Evolutionary conservation across 768 basidiomycete species (phyloP).

Genomic region (Lanmaoa rubissima): DNA sequence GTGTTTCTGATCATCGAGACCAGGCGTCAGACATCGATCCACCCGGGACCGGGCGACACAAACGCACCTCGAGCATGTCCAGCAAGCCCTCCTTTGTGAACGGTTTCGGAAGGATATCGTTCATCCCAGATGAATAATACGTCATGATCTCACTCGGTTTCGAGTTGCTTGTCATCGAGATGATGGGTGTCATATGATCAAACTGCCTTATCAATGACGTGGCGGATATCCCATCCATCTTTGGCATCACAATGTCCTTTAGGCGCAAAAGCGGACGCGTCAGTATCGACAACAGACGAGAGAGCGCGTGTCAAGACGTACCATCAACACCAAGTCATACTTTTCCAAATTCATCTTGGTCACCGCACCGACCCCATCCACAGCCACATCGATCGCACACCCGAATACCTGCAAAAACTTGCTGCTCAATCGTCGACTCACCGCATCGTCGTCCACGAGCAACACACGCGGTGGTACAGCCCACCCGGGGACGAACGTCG

Average conservation of each 20-base stretch:
- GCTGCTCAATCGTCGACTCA: slow-evolving; percentile 82
- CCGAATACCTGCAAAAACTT: slow-evolving; percentile 97
- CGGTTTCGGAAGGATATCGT: slow-evolving; percentile 94
- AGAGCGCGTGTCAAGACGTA: slow-evolving; percentile 34
- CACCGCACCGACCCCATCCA: slow-evolving; percentile 89
- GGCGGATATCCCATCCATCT: slow-evolving; percentile 83
- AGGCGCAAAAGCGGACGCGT: not conserved
- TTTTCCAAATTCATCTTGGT: slow-evolving; percentile 96
- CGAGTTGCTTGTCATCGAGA: slow-evolving; percentile 96
- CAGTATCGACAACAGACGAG: not conserved
- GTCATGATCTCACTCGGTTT: slow-evolving; percentile 92
- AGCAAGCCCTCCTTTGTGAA: slow-evolving; percentile 93
- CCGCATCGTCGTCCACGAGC: slow-evolving; percentile 94
- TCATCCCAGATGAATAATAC: slow-evolving; percentile 78
- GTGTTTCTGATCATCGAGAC: slow-evolving; percentile 58
- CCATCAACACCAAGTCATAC: slow-evolving; percentile 96
- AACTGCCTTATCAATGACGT: slow-evolving; percentile 94
- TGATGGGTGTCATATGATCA: slow-evolving; percentile 93
- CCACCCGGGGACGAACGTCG: slow-evolving; percentile 87
- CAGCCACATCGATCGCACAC: slow-evolving; percentile 90
- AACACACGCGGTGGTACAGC: slow-evolving; percentile 87
- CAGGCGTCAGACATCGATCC: not conserved
- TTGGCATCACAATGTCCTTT: slow-evolving; percentile 95
- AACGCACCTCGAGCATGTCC: slow-evolving; percentile 82
- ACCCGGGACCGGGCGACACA: not conserved